Percentiles rank a stretch among this genome's conserved stretches.
These are phyloP conservation scores for Zhuliangozyma blackwelliae DNA, from an alignment of 1,139 yeast species.

Conservation along the genomic window DNA sequence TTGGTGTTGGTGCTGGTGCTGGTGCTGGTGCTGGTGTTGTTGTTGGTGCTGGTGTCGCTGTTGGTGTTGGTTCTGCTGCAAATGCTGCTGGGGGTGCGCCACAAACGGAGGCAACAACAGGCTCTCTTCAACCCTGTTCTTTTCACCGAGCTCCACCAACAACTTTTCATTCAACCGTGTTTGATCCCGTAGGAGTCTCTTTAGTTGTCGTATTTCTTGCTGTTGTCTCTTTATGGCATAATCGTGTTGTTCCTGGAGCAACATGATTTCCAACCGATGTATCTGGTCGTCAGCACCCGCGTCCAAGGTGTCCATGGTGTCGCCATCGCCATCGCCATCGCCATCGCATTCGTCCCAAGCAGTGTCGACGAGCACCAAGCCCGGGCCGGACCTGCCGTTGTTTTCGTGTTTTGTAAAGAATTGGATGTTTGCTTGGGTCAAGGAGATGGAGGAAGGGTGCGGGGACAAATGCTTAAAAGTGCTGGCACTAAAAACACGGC, in stretches of 20 bases:
- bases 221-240: constrained; percentile 24
- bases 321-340: too few species aligned
- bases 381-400: not conserved
- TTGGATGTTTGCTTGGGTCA: constrained; percentile 22
- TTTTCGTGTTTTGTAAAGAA: constrained; percentile 9
- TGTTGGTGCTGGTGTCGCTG: too few species aligned
- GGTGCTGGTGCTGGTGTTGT: too few species aligned
- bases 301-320: too few species aligned
- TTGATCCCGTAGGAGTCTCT: constrained; percentile 20
- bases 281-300: not conserved
- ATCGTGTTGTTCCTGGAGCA: constrained; percentile 23
- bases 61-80: too few species aligned
- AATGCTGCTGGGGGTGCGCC: too few species aligned
- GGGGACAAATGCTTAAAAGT: constrained; percentile 16
- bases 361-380: constrained; percentile 2
- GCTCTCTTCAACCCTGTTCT: too few species aligned
- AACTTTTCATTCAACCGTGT: constrained; percentile 17
- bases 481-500: constrained; percentile 19
- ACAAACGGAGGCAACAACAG: too few species aligned
- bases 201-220: constrained; percentile 25
- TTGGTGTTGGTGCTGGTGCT: too few species aligned
- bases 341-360: too few species aligned
- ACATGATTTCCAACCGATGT: constrained; percentile 23
- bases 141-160: too few species aligned
- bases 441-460: constrained; percentile 14